Conservation (phyloP, 352 stramenopile species). For the Phytophthora litchii region DNA sequence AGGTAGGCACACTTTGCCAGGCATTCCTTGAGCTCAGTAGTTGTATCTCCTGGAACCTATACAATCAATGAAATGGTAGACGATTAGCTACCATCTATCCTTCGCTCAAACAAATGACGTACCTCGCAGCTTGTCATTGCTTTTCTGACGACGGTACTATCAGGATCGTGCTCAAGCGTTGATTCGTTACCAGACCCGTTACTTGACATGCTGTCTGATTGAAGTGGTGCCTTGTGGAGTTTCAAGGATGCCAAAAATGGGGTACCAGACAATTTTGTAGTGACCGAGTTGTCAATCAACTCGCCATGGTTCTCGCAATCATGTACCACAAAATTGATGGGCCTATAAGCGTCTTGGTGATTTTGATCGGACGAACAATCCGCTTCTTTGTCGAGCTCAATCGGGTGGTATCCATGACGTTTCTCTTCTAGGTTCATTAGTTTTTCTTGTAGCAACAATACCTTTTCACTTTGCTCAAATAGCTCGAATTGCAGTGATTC, state of each 20-base stretch:
- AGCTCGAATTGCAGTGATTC: conserved; percentile 27
- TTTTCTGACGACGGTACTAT: neutral
- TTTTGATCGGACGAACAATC: neutral
- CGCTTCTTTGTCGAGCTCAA: neutral
- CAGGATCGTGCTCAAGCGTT: neutral
- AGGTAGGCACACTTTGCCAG: conserved; percentile 33
- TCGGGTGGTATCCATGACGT: too few relatives aligned
- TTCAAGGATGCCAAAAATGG: conserved; percentile 28
- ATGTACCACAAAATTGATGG: neutral
- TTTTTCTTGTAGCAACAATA: conserved; percentile 27
- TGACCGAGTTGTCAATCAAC: neutral
- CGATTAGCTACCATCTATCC: neutral
- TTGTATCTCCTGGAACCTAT: neutral
- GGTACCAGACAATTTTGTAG: too few relatives aligned
- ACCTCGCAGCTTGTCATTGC: conserved; percentile 19
- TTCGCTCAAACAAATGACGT: neutral
- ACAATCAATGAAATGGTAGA: too few relatives aligned
- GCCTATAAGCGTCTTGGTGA: conserved; percentile 1
- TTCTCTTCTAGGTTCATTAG: conserved; percentile 15
- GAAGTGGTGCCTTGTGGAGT: conserved; percentile 7
- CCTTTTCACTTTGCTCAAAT: conserved; percentile 29
- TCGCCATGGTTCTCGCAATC: conserved; percentile 1
- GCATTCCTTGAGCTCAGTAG: conserved; percentile 27
- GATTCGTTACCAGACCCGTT: conserved; percentile 14
- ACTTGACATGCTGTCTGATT: conserved; percentile 8